Evolutionary conservation across 176 grass and related monocot species (phyloP), one percentile per base, ranked within the genome.

Genomic region (Alloteropsis semialata): DNA sequence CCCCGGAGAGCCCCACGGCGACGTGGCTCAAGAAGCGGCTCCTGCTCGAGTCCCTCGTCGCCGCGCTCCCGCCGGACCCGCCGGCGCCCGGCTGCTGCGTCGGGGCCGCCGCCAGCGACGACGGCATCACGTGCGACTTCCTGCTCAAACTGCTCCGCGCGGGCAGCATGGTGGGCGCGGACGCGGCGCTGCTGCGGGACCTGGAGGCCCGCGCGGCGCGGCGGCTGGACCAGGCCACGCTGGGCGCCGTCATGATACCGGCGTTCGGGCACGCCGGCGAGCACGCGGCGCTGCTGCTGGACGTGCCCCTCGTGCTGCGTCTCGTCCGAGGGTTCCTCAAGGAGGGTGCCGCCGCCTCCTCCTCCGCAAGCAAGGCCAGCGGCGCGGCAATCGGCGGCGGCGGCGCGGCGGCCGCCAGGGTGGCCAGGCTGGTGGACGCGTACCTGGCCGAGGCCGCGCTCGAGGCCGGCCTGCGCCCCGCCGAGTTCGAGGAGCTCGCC

Each of bases 231-330:
- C 88, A 95, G 91, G 96, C 96, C 0, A 77, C 89, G 74, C 87
- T 98, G 36, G 88, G 83, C 39, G 96, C 94, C 76, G 72, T 96
- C 32, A 98, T 96, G 96, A 95, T 98, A 11, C 96, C 93, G 60
- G 93, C 91, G 44, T 92, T 92, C 72, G 89, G 89, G 25, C 92
- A 95, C 87, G 60, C 19, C 44, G 63, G 32, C 71, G 19, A 0
- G 21, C 48, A 15, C 76, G 28, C 44, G 4, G 45, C 45, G 78
- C 78, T 81, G 32, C 84, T 98, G 76, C 96, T 98, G 6, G 91
- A 98, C 84, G 96, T 98, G 58, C 88, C 81, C 28, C 84, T 95
- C 18, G 89, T 94, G 80, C 89, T 95, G 37, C 82, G 96, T 5
- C 92, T 98, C 19, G 91, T 98, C 2, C 89, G 89, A 49, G 82